Conservation (phyloP, 2,329 filamentous ascomycete genomes). For the Phialophora verrucosa region DNA sequence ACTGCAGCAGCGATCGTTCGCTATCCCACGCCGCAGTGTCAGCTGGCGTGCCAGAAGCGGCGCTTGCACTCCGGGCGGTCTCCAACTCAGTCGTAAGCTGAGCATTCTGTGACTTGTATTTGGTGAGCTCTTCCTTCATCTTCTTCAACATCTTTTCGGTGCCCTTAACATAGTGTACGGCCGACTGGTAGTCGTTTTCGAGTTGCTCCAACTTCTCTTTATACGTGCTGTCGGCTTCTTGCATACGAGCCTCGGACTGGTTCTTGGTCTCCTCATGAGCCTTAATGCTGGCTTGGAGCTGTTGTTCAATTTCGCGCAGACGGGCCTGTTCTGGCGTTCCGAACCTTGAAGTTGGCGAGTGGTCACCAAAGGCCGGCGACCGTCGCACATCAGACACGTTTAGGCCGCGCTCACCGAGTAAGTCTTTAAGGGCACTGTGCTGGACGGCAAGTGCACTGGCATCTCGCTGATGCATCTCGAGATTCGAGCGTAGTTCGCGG, state of each 20-base stretch:
- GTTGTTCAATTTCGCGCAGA: slow-evolving; percentile 83
- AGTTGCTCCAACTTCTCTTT: slow-evolving; percentile 92
- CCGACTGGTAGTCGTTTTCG: slow-evolving; percentile 96
- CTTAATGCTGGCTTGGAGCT: slow-evolving; percentile 76
- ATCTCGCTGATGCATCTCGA: slow-evolving; percentile 87
- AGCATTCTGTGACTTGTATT: slow-evolving; percentile 85
- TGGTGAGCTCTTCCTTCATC: slow-evolving; percentile 95
- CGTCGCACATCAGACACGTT: slow-evolving; percentile 75
- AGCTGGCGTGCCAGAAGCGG: slow-evolving; percentile 44
- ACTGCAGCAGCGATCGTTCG: slow-evolving; percentile 71
- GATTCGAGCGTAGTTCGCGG: slow-evolving; percentile 78
- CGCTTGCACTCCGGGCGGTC: slow-evolving; percentile 62
- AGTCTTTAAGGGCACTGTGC: slow-evolving; percentile 89
- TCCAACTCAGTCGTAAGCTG: slow-evolving; percentile 84
- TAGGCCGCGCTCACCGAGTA: slow-evolving; percentile 86
- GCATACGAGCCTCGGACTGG: slow-evolving; percentile 76
- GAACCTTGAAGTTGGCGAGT: slow-evolving; percentile 74
- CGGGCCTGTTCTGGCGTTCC: slow-evolving; percentile 78
- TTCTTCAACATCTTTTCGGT: slow-evolving; percentile 99
- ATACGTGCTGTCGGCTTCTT: slow-evolving; percentile 87
- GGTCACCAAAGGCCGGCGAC: slow-evolving; percentile 67
- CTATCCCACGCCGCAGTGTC: slow-evolving; percentile 71
- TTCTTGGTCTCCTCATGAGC: slow-evolving; percentile 85
- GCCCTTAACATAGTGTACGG: slow-evolving; percentile 96
- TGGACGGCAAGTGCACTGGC: slow-evolving; percentile 93